Conservation (phyloP, 2,329 filamentous ascomycete species). For the Diaporthe longicolla region DNA sequence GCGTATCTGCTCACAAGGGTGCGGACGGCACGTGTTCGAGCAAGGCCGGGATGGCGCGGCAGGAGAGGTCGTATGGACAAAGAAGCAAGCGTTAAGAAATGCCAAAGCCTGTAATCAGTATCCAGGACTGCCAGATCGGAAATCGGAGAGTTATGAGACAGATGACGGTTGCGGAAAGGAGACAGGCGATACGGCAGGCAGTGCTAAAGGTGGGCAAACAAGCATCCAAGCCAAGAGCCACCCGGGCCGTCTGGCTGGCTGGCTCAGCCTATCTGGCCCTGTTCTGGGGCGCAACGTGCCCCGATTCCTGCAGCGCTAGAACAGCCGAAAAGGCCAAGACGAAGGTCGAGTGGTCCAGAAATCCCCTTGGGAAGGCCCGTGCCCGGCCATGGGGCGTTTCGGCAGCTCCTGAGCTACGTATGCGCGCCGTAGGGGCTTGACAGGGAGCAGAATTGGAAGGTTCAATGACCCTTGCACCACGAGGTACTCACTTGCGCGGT, state of each 20-base stretch:
- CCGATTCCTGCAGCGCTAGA: conserved; percentile 25
- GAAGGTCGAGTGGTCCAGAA: conserved; percentile 16
- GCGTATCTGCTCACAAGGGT: neutral
- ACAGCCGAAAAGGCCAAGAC: conserved; percentile 24
- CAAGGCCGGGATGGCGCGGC: neutral
- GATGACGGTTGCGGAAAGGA: conserved; percentile 35
- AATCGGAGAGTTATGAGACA: conserved; percentile 15
- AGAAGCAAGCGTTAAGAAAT: conserved; percentile 9
- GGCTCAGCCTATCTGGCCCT: neutral
- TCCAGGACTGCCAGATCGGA: neutral
- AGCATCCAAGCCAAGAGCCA: conserved; percentile 31
- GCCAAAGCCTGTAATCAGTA: conserved; percentile 1
- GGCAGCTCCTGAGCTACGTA: conserved; percentile 31
- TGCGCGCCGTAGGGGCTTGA: neutral
- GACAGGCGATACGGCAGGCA: conserved; percentile 25
- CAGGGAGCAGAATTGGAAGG: neutral
- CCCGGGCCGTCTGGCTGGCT: conserved; percentile 4
- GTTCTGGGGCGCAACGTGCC: neutral
- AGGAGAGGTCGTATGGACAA: neutral
- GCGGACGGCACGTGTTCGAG: conserved; percentile 1
- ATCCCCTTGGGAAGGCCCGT: neutral
- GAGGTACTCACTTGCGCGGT: neutral
- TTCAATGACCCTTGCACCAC: neutral
- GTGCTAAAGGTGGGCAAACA: conserved; percentile 19
- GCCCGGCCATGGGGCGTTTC: conserved; percentile 2